Evolutionary conservation across 495 filamentous ascomycete genomes (phyloP), one percentile per base, ranked within the genome.

Genomic region (Cryomyces antarcticus): DNA sequence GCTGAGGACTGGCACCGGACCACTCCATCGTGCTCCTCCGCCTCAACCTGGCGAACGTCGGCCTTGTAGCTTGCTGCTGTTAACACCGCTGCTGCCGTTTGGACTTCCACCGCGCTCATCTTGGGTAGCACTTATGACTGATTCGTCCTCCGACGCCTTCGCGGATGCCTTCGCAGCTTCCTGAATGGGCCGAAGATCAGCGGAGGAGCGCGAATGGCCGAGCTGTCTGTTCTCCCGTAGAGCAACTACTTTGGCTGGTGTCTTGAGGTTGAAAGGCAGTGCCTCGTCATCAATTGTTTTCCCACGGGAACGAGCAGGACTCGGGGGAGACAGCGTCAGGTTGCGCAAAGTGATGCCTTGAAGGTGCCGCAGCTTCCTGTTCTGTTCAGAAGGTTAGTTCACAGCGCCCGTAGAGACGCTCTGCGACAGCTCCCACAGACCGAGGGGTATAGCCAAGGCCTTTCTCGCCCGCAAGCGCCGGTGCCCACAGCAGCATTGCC

Each of bases 311-410:
- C 73, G 65, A 10, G 56, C 62, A 13, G 61, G 45, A 17, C 31
- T 30, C 11, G 65, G 49, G 13, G 53, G 65, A 24, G 60, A 60
- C 39, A 87, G 73, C 43, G 74, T 71, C 31, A 95, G 64, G 57
- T 95, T 97, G 39, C 89, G 82, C 24, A 95, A 61, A 38, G 80
- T 86, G 39, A 97, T 75, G 41, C 82, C 84, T 48, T 81, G 75
- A 11, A 97, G 67, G 63, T 95, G 86, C 41, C 89, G 76, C 28
- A 97, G 68, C 57, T 79, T 87, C 50, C 86, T 77, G 56, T 92
- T 94, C 75, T 92, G 52, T 29, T 35, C 7, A 13, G 27, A 30
- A 31, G 30, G 46, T 48, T 29, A 35, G 28, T 34, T 5, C 33
- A 24, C 17, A 24, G 17, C 17, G 17, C 17, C 17, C 17, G 2